Percentiles rank a stretch among this genome's conserved stretches.
Conservation (phyloP, 202 grass and related monocot genomes). For the Eragrostis tef region DNA sequence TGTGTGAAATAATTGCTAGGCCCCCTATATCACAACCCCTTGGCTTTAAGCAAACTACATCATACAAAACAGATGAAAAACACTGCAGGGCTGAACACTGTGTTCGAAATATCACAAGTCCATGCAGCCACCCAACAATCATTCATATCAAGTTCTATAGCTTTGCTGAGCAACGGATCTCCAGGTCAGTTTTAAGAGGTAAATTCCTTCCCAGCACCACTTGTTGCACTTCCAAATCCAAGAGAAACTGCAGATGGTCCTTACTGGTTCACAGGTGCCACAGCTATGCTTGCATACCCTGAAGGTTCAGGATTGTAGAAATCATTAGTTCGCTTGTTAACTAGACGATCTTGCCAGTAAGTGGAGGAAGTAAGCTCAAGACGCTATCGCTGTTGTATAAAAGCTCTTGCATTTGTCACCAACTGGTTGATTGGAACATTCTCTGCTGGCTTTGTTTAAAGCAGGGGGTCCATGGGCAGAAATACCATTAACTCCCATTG, state of each 20-base stretch:
- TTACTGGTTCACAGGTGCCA: slow-evolving; percentile 32
- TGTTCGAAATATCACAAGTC: slow-evolving; percentile 52
- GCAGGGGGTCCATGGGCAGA: slow-evolving; percentile 31
- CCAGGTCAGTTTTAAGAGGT: slow-evolving; percentile 61
- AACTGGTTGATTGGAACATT: slow-evolving; percentile 30
- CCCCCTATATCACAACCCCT: slow-evolving; percentile 50
- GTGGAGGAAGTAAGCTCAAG: slow-evolving; percentile 33
- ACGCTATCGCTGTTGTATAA: slow-evolving; percentile 41
- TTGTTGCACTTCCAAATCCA: slow-evolving; percentile 63
- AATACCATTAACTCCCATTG: slow-evolving; percentile 53
- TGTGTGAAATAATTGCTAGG: slow-evolving; percentile 51
- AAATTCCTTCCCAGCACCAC: slow-evolving; percentile 55
- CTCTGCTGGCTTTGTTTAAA: slow-evolving; percentile 28
- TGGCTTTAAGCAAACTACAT: slow-evolving; percentile 55
- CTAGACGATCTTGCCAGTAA: slow-evolving; percentile 38
- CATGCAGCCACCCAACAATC: slow-evolving; percentile 35
- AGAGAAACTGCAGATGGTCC: slow-evolving; percentile 55
- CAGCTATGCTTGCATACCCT: slow-evolving; percentile 47
- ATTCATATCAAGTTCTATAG: slow-evolving; percentile 48
- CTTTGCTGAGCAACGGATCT: slow-evolving; percentile 52
- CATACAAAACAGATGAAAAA: slow-evolving; percentile 58
- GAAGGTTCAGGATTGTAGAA: slow-evolving; percentile 50
- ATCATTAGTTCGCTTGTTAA: slow-evolving; percentile 49
- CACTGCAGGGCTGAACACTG: slow-evolving; percentile 44
- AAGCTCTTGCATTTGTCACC: slow-evolving; percentile 46